Evolutionary conservation across 1,284 basidiomycete genomes (phyloP).

Genomic region (Inonotus obliquus): DNA sequence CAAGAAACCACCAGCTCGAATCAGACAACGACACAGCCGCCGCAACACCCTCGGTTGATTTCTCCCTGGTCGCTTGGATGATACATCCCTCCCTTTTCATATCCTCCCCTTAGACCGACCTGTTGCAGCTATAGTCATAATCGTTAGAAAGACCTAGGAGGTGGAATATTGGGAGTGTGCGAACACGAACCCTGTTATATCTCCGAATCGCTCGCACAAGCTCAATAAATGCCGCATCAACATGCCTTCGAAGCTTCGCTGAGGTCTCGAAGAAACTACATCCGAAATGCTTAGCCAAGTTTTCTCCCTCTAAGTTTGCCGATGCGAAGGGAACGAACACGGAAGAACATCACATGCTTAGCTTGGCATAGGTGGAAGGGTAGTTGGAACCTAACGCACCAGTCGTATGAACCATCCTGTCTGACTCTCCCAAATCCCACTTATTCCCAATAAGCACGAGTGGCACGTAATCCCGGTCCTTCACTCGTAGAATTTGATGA

Average conservation of each 20-base stretch:
- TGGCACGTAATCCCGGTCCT: conserved; percentile 97
- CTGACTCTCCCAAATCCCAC: conserved; percentile 90
- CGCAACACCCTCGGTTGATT: background rate
- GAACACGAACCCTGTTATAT: conserved; percentile 82
- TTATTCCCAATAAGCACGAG: conserved; percentile 99
- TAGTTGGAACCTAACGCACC: conserved; percentile 45
- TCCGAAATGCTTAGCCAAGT: conserved; percentile 93
- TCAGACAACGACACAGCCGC: conserved; percentile 6
- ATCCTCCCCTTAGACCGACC: background rate
- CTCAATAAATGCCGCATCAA: conserved; percentile 95
- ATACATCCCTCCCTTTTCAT: background rate
- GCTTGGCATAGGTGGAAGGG: background rate
- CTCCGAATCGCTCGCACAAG: conserved; percentile 95
- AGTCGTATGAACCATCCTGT: conserved; percentile 94
- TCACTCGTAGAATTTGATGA: conserved; percentile 94
- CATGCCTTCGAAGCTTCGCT: conserved; percentile 96
- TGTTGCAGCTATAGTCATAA: background rate
- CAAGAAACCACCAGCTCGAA: background rate
- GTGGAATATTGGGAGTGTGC: background rate
- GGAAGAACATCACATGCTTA: background rate
- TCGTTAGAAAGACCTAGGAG: background rate
- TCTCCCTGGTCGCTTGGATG: background rate
- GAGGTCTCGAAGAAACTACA: conserved; percentile 99
- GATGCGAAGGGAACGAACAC: background rate
- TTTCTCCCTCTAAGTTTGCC: conserved; percentile 78